Base-by-base conservation (phyloP, 345 rosid species). In the Eucalyptus sideroxylon region DNA sequence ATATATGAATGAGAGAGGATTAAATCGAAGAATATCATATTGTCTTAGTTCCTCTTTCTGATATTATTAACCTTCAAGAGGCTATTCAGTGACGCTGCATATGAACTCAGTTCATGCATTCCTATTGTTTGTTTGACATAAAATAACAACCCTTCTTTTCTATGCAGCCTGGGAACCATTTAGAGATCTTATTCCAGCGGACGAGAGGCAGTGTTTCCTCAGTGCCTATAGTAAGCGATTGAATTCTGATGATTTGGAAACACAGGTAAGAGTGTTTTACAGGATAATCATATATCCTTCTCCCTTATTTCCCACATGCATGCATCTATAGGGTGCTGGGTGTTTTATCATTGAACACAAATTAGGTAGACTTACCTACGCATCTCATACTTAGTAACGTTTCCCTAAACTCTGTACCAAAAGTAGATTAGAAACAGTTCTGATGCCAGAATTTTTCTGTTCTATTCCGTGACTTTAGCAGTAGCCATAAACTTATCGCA, bases 101-200 rank as follows among this genome's bases (percentile, higher is more conserved):
- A 86, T 31, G 1, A 86, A 86, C 47, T 31, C 21, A 31, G 62
- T 86, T 53, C 24, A 87, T 87, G 26, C 88, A 37, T 60, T 34
- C 88, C 45, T 60, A 34, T 87, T 59, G 40, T 23, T 87, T 60
- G 19, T 16, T 60, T 59, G 49, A n/a, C 44, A 34, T 34, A 17
- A 69, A 19, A 72, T 10, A 72, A 77, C 45, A 77, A 44, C 27
- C 44, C 42, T 6, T 77, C 47, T 77, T 77, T 87, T 40, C 34
- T 67, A 16, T 59, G 37, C 94, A 98, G 99, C 97, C 87, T 98
- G 99, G 99, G 99, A 98, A 93, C 91, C 95, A 53, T 98, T 98
- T 91, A 94, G 97, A 91, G 99, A 98, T 93, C 97, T 95, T 86
- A 97, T 98, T 92, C 98, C 99, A 26, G 98, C 95, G 93, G 92